A percentile compares a stretch with the other conserved stretches of the same genome.
Evolutionary conservation across 257 asterid species (phyloP).

Genomic region (Paraleonurus japonicus): DNA sequence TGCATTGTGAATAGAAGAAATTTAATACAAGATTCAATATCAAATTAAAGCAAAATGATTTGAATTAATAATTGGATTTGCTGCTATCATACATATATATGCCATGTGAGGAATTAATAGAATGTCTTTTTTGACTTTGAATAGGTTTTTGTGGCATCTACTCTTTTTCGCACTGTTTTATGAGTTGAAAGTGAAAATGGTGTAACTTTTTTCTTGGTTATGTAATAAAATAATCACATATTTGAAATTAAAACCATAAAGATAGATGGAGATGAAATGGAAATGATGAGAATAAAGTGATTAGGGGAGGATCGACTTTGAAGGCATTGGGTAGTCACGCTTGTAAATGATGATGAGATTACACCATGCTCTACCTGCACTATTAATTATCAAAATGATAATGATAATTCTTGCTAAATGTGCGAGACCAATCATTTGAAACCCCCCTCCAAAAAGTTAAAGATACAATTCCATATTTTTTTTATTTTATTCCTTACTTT

Average conservation of each 20-base stretch:
- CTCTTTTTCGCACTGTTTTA: constrained; percentile 7
- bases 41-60: neutral
- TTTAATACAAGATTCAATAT: neutral
- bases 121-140: neutral
- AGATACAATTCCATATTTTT: neutral
- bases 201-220: neutral
- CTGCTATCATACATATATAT: no score
- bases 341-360: constrained; percentile 36
- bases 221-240: no score
- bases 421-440: constrained; percentile 29
- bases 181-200: neutral
- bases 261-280: neutral
- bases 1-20: neutral
- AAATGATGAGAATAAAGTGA: constrained; percentile 17
- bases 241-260: neutral
- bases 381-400: neutral
- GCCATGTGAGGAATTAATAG: neutral
- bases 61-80: neutral
- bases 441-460: neutral
- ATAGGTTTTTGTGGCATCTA: neutral
- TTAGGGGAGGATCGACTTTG: constrained; percentile 27
- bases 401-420: constrained; percentile 32
- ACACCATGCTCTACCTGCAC: constrained; percentile 12
- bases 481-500: no score
- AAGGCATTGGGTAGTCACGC: constrained; percentile 31